Evolutionary conservation across 2,329 filamentous ascomycete species (phyloP).

Genomic region (Zelopaecilomyces penicillatus): DNA sequence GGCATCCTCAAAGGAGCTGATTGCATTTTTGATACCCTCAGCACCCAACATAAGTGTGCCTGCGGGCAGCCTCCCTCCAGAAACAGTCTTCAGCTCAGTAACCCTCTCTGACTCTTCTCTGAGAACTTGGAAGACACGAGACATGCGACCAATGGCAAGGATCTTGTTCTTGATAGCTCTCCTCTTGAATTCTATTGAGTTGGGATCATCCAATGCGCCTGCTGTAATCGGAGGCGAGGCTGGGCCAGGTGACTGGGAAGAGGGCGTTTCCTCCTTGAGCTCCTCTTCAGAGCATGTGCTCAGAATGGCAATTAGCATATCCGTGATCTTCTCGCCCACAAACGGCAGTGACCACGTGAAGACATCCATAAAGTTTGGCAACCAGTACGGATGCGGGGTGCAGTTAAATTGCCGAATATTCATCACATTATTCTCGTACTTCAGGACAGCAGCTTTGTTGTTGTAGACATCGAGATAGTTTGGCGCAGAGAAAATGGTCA

Average conservation of each 20-base stretch:
- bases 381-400: conserved; percentile 97
- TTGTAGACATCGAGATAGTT: conserved; percentile 99
- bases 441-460: conserved; percentile 97
- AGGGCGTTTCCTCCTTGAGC: conserved; percentile 75
- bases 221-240: conserved; percentile 58
- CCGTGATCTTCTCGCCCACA: conserved; percentile 97
- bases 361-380: conserved; percentile 99
- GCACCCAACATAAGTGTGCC: conserved; percentile 97
- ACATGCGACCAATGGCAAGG: conserved; percentile 89
- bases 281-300: conserved; percentile 99
- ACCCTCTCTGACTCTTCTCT: conserved; percentile 96
- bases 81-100: conserved; percentile 94
- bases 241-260: conserved; percentile 60
- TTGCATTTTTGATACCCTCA: conserved; percentile 97
- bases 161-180: conserved; percentile 99
- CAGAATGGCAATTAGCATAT: conserved; percentile 97
- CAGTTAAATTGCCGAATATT: conserved; percentile 99
- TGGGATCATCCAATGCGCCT: conserved; percentile 53
- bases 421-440: conserved; percentile 99
- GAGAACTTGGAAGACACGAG: conserved; percentile 95
- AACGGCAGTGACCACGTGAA: conserved; percentile 99
- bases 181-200: conserved; percentile 88
- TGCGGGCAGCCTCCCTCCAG: conserved; percentile 83
- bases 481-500: conserved; percentile 99
- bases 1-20: conserved; percentile 93